These are phyloP conservation scores for Colletotrichum scovillei DNA, from an alignment of 2,329 filamentous ascomycete genomes.

Conservation along the genomic window DNA sequence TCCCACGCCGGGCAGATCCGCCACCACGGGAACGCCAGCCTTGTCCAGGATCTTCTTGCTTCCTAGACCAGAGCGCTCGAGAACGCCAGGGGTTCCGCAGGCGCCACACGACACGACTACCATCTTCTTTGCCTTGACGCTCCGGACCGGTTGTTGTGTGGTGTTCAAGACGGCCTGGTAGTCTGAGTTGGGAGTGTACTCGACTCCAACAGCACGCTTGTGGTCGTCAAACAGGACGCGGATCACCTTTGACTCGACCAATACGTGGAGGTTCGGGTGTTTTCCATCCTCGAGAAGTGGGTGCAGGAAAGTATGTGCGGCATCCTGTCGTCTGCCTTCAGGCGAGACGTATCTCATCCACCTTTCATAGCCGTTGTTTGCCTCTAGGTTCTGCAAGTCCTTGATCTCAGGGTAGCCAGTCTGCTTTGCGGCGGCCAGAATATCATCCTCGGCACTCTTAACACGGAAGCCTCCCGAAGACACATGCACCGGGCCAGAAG, in stretches of 20 bases:
- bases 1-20: conserved; percentile 40
- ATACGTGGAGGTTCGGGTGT: conserved; percentile 45
- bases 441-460: conserved; percentile 51
- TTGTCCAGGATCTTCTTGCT: conserved; percentile 43
- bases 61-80: conserved; percentile 65
- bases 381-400: conserved; percentile 61
- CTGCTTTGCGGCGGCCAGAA: conserved; percentile 56
- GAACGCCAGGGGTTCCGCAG: conserved; percentile 56
- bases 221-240: conserved; percentile 56
- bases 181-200: conserved; percentile 60
- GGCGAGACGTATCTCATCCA: conserved; percentile 46
- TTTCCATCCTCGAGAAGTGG: conserved; percentile 42
- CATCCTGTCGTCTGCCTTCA: conserved; percentile 49
- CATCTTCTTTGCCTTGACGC: conserved; percentile 55
- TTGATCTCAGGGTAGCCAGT: conserved; percentile 59
- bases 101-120: conserved; percentile 57
- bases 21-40: conserved; percentile 37
- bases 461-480: conserved; percentile 57
- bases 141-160: conserved; percentile 23
- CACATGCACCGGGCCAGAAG: conserved; percentile 59
- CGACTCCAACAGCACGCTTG: conserved; percentile 67
- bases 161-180: conserved; percentile 38
- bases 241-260: conserved; percentile 46
- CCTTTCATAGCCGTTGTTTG: conserved; percentile 46
- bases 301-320: conserved; percentile 44